Evolutionary conservation across 139 green algal species (phyloP), one percentile per base, ranked within the genome.

Genomic region (Klebsormidium nitens): DNA sequence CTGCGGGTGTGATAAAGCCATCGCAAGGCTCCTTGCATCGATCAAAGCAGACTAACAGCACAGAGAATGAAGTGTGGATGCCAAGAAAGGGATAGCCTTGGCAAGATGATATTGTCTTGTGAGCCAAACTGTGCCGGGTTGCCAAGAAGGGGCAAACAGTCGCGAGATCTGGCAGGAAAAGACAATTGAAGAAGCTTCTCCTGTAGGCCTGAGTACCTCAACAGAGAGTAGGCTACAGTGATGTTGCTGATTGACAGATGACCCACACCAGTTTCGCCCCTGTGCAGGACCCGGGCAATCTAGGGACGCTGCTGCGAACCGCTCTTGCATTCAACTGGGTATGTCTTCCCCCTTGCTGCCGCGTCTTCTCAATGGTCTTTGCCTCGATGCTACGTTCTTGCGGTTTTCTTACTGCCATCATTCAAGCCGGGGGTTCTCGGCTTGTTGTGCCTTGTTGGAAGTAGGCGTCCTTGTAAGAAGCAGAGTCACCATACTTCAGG

Each of bases 291-390:
- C 79, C 79, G 0, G 74, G 79, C 2, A 82, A 84, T 48, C 17
- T 82, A 34, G 79, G 79, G 23, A 82, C 79, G 29, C 60, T 82
- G 46, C 39, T 78, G 62, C 60, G 79, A 8, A 79, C 79, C 23
- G 68, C 79, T 1, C 28, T 62, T 19, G 74, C 79, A 11, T 60
- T 82, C 34, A 74, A 58, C 39, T 84, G 75, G 74, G 67, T 75
- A 36, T 26, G 42, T 50, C 42, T 50, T 50, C 42, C 8, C 14
- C 42, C 14, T 8, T 50, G 42, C 42, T 50, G 42, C 42, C 8
- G 42, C 42, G 42, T 14, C 42, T 26, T 50, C 42, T 50, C 42
- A 8, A 50, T 50, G 42, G 14, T 50, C n/a, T n/a, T n/a, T n/a
- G n/a, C n/a, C n/a, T n/a, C n/a, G n/a, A n/a, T n/a, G n/a, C n/a